Evolutionary conservation across 805 yeast genomes (phyloP).

Genomic region (Metschnikowia colocasiae): DNA sequence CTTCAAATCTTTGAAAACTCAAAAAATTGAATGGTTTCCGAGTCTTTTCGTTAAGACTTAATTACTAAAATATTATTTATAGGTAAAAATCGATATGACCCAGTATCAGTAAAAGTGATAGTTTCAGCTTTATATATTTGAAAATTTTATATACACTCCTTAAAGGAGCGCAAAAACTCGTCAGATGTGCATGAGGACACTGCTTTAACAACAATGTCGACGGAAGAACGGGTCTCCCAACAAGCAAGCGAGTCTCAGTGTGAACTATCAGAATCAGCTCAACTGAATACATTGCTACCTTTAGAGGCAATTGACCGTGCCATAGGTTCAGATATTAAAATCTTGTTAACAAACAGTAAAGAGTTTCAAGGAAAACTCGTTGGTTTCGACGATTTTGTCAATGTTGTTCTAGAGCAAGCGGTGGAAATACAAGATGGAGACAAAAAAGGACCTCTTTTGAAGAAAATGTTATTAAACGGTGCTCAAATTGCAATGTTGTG

Average conservation of each 20-base stretch:
- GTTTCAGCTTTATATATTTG: background rate
- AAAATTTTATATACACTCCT: conserved; percentile 1
- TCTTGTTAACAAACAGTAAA: conserved; percentile 56
- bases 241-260: background rate
- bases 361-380: conserved; percentile 86
- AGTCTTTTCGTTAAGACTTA: background rate
- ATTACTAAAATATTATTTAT: background rate
- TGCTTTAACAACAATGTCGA: background rate
- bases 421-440: conserved; percentile 52
- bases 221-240: background rate
- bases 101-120: background rate
- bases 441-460: conserved; percentile 40
- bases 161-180: conserved; percentile 2
- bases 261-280: background rate
- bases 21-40: background rate
- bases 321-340: conserved; percentile 75
- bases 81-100: background rate
- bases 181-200: background rate
- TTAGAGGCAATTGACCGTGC: conserved; percentile 85
- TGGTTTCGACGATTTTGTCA: conserved; percentile 95
- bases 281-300: conserved; percentile 46
- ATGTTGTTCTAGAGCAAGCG: conserved; percentile 82
- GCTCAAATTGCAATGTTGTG: conserved; percentile 65
- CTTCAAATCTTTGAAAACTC: background rate
- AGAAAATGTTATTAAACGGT: conserved; percentile 67